A percentile compares a stretch with the other conserved stretches of the same genome.
phyloP scores from a whole-genome alignment of 2,329 filamentous ascomycete genomes.

The Nemania abortiva region DNA sequence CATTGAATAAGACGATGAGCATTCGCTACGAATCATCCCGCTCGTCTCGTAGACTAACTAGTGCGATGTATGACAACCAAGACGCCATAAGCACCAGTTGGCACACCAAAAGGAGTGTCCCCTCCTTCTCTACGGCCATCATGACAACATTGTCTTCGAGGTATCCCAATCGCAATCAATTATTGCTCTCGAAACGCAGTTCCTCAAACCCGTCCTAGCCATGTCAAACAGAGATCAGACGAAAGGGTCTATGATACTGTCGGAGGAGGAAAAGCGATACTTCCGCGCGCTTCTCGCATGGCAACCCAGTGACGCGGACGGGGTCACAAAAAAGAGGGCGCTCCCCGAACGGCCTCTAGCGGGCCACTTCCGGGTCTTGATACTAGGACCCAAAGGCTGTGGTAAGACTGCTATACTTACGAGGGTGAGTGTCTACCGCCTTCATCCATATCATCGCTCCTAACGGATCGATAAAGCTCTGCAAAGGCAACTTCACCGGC shows the following conservation, averaged over 20 bases:
- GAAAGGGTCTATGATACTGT: conserved; percentile 51
- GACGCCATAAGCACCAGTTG: conserved; percentile 8
- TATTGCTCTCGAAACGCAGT: conserved; percentile 4
- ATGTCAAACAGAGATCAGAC: conserved; percentile 34
- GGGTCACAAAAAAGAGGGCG: conserved; percentile 38
- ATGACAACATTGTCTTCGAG: conserved; percentile 10
- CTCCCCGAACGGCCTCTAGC: conserved; percentile 41
- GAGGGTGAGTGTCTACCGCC: conserved; percentile 47
- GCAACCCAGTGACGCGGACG: conserved; percentile 51
- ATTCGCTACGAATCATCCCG: conserved; percentile 34
- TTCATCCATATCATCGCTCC: conserved; percentile 10
- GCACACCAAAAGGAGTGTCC: not conserved
- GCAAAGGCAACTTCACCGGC: conserved; percentile 47
- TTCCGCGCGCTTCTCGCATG: conserved; percentile 56
- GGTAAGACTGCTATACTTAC: conserved; percentile 59
- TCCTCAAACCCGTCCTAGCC: not conserved
- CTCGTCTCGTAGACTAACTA: conserved; percentile 31
- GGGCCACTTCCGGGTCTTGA: conserved; percentile 56
- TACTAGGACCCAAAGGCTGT: conserved; percentile 55
- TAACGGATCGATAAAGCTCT: conserved; percentile 48
- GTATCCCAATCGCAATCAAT: not conserved
- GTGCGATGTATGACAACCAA: conserved; percentile 17
- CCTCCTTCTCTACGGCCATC: conserved; percentile 4
- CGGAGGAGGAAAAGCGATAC: conserved; percentile 57
- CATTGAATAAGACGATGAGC: conserved; percentile 31